phyloP scores from a whole-genome alignment of 192 early-diverging fungal genomes.

The Geranomyces michiganensis region DNA sequence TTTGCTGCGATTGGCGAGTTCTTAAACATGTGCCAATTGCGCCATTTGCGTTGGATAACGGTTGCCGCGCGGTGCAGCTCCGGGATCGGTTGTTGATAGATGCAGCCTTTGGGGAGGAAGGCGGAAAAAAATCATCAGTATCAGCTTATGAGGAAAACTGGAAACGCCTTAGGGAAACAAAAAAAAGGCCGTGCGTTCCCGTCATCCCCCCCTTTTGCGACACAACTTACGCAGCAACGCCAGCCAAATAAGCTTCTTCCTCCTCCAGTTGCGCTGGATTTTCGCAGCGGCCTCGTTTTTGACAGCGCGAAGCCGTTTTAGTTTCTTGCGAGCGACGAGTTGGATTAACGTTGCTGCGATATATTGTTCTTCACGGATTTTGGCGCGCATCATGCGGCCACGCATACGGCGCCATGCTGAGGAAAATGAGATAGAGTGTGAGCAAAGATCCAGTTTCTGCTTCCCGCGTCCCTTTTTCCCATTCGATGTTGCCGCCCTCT shows the following conservation, averaged over 20 bases:
- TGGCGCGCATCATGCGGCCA: conserved; percentile 43
- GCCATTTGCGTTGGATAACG: conserved; percentile 56
- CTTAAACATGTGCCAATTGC: conserved; percentile 58
- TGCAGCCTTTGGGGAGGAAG: conserved; percentile 36
- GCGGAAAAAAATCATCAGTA: no score
- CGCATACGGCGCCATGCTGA: conserved; percentile 51
- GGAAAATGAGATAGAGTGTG: background rate
- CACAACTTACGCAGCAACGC: conserved; percentile 48
- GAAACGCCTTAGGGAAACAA: no score
- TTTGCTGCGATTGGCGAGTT: conserved; percentile 59
- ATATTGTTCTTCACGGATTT: conserved; percentile 53
- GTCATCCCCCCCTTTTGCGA: no score
- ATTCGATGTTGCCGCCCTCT: no score
- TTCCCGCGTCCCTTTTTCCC: no score
- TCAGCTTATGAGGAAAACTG: no score
- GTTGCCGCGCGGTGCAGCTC: conserved; percentile 54
- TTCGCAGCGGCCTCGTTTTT: conserved; percentile 56
- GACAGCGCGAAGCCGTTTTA: conserved; percentile 43
- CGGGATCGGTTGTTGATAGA: conserved; percentile 57
- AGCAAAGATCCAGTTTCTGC: background rate
- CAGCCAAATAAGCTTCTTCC: conserved; percentile 54
- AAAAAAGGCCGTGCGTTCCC: no score
- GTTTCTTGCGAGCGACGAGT: conserved; percentile 53
- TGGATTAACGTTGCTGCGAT: conserved; percentile 56
- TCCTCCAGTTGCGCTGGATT: conserved; percentile 60